Percentiles rank a stretch among this genome's conserved stretches.
phyloP scores from a whole-genome alignment of 495 filamentous ascomycete species.

The Penicillium turbatum region DNA sequence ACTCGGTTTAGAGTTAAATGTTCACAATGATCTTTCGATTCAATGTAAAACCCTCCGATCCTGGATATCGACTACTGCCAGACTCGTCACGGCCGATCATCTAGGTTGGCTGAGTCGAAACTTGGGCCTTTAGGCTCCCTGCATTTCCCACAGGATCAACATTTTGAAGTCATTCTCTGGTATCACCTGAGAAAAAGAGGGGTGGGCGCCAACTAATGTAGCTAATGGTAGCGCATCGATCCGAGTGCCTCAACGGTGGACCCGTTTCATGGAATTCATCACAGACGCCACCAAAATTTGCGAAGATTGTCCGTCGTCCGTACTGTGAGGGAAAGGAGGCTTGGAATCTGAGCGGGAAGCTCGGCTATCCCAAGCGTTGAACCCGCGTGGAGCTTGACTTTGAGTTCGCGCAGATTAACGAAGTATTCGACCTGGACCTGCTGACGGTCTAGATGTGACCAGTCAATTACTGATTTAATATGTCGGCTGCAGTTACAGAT shows the following conservation, averaged over 20 bases:
- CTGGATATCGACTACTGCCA: slow-evolving; percentile 2
- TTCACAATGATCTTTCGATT: background rate
- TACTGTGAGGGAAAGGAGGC: background rate
- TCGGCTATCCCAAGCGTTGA: slow-evolving; percentile 25
- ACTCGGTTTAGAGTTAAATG: no score
- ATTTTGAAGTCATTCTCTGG: slow-evolving; percentile 13
- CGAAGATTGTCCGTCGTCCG: background rate
- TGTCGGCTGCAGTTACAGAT: background rate
- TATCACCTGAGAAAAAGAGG: slow-evolving; percentile 20
- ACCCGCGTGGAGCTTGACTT: slow-evolving; percentile 15
- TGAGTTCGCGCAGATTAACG: background rate
- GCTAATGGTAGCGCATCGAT: slow-evolving; percentile 9
- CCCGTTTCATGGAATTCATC: slow-evolving; percentile 23
- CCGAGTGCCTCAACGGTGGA: slow-evolving; percentile 17
- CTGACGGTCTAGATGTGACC: background rate
- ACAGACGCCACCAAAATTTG: slow-evolving; percentile 13
- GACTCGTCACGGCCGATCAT: slow-evolving; percentile 1
- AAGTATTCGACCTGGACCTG: background rate
- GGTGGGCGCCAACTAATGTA: slow-evolving; percentile 5
- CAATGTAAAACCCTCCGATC: slow-evolving; percentile 12
- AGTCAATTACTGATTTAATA: background rate
- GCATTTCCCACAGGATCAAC: slow-evolving; percentile 13
- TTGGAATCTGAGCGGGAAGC: slow-evolving; percentile 20
- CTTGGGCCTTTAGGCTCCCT: slow-evolving; percentile 9
- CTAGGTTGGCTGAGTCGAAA: background rate